Evolutionary conservation across 23 red algal species (phyloP), one percentile per base, ranked within the genome.

Genomic region (Gracilaria domingensis): DNA sequence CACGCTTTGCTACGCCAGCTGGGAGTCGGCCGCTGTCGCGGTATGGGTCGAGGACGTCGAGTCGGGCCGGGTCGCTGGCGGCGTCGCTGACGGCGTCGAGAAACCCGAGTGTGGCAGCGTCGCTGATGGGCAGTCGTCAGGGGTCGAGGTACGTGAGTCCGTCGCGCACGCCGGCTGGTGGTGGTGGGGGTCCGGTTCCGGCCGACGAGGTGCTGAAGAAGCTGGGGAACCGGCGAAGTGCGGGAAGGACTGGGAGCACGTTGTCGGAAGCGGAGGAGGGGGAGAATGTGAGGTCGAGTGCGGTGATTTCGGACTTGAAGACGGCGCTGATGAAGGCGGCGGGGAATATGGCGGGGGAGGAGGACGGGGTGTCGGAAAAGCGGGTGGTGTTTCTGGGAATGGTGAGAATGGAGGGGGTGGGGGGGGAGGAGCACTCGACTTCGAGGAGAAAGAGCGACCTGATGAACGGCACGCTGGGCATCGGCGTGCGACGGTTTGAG

Each of bases 271-370:
- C 67, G 38, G 20, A 40, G 33, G 67, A 73, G 38, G 59, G 24
- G 59, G 35, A 40, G 17, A 73, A 29, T 35, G 35, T 44, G 12
- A 14, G 67, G 33, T 73, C 51, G 26, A 79, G 72, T 12, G 86
- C 24, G 74, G 74, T 70, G 28, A 45, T 89, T 0, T 49, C 62
- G 45, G 86, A 89, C 49, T 33, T 89, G 86, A 89, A 89, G 73
- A 35, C 67, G 30, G 86, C 74, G 25, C 55, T 89, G 70, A 89
- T 89, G 86, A 66, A 89, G 49, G 86, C 86, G 21, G 86, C 86
- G 24, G 86, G 86, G 20, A 62, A 61, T 26, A 89, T 89, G 86
- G 86, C 86, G 12, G 86, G 86, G 4, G 62, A 74, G 32, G 66
- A 73, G 24, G 57, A 54, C n/a, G 49, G 36, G 3, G 33, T 35